phyloP scores from a whole-genome alignment of 2,329 filamentous ascomycete genomes.

The Falciphora oryzae region DNA sequence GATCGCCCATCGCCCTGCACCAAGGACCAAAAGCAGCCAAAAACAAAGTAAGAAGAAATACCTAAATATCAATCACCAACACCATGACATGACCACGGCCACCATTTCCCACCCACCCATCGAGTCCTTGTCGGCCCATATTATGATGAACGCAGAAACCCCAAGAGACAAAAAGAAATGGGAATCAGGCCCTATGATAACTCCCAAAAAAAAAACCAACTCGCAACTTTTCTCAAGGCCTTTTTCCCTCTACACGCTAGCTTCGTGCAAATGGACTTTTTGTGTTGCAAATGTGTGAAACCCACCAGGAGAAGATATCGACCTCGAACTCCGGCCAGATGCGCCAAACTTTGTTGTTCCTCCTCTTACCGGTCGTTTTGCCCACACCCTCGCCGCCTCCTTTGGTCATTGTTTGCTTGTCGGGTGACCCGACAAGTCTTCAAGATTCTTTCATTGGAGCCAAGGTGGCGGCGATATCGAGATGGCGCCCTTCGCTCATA shows the following conservation, averaged over 20 bases:
- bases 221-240: constrained; percentile 8
- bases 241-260: constrained; percentile 6
- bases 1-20: not conserved
- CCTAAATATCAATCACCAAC: constrained; percentile 6
- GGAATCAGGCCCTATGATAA: not conserved
- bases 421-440: not conserved
- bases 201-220: constrained; percentile 7
- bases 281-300: not conserved
- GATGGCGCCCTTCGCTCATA: constrained; percentile 11
- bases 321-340: constrained; percentile 10
- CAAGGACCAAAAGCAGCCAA: constrained; percentile 5
- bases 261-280: constrained; percentile 10
- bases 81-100: not conserved
- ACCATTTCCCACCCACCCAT: not conserved
- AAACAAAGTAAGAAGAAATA: constrained; percentile 3
- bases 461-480: not conserved
- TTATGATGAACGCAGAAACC: constrained; percentile 6
- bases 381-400: not conserved
- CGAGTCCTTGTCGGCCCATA: not conserved
- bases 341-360: constrained; percentile 5
- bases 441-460: not conserved
- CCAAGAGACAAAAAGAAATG: constrained; percentile 5
- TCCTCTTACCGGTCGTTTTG: not conserved
- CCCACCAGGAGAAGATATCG: constrained; percentile 4
- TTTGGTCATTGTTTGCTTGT: not conserved